Evolutionary conservation across 179 eudicot species (phyloP), one percentile per base, ranked within the genome.

Genomic region (Beta corolliflora): DNA sequence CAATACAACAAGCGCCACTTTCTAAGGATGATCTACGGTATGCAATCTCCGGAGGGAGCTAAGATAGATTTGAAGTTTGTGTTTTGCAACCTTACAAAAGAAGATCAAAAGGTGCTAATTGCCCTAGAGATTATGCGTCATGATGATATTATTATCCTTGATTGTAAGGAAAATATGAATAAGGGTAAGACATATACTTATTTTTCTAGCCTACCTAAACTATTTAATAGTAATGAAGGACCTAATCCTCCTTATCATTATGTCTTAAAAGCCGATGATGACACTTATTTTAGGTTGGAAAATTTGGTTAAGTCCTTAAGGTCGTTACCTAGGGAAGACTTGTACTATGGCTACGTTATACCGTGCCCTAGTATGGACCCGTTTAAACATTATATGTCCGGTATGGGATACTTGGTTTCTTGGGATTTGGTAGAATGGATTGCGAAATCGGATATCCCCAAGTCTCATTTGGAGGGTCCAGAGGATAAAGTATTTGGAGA

Each of bases 361-460:
- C 98, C 99, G 0, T 96, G 99, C 71, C 77, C 79, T 52, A 92
- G 97, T 84, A 91, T 92, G 98, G 89, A 92, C 71, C 93, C 98
- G 4, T 93, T 87, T 48, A 84, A 77, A 10, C 81, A 81, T 45
- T 93, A 93, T 85, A 95, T 95, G 98, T 94, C 99, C 4, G 99
- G 98, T n/a, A 92, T 95, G 98, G 98, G 97, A 0, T 95, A 88
- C 80, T 29, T 92, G 52, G 79, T 95, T 0, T 93, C 98, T 0
- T 95, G 99, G 99, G 98, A 95, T 53, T 63, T 94, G 0, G 95
- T 91, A 0, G 93, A 92, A 76, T 95, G 98, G 98, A 86, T 94
- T 8, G 74, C 83, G 1, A 71, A 73, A 16, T 94, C 97, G 0
- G 88, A 89, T 54, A 87, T 94, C 5, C 86, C 92, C 0, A 81